Base-by-base conservation (phyloP, 2,329 filamentous ascomycete genomes). In the Talaromyces sp. region DNA sequence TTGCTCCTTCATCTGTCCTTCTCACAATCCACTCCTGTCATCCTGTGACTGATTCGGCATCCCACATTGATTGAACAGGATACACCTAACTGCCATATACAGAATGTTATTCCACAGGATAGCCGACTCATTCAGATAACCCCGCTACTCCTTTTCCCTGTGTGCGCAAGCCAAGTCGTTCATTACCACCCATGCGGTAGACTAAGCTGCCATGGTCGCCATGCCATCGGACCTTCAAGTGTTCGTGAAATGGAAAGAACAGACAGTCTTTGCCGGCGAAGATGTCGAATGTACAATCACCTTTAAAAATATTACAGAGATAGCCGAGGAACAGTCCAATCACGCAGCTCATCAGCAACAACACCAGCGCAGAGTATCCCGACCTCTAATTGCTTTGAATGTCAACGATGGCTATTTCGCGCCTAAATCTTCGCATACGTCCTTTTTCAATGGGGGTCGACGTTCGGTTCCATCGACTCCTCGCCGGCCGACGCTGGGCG, bases 201-300 rank as follows among this genome's bases (percentile, higher is more conserved):
- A 41, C 50, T 62, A 53, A 41, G 35, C 59, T 58, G 62, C 65
- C 61, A 62, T 63, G 50, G 62, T 69, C 70, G 71, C 70, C 62
- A 78, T 79, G 73, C 76, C 78, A 71, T 84, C 81, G 76, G 93
- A 95, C 79, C 91, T 99, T 72, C 89, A 92, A 74, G 93, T 97
- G 75, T 96, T 93, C 73, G 90, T 99, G 74, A 87, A 88, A 77
- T 99, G 93, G 89, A 88, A 91, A 73, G 89, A 96, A 71, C 87
- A 93, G 73, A 92, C 89, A 62, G 90, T 99, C 67, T 99, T 97
- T 77, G 90, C 94, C 58, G 94, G 94, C 75, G 94, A 99, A 80
- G 89, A 96, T 70, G 84, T 97, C 69, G 89, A 92, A 77, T 97
- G 94, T 76, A 91, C 87, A 65, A 96, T 99, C 73, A 97, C 90